These are phyloP conservation scores for Aspergillus uvarum DNA, from an alignment of 2,329 filamentous ascomycete genomes.

Conservation along the genomic window DNA sequence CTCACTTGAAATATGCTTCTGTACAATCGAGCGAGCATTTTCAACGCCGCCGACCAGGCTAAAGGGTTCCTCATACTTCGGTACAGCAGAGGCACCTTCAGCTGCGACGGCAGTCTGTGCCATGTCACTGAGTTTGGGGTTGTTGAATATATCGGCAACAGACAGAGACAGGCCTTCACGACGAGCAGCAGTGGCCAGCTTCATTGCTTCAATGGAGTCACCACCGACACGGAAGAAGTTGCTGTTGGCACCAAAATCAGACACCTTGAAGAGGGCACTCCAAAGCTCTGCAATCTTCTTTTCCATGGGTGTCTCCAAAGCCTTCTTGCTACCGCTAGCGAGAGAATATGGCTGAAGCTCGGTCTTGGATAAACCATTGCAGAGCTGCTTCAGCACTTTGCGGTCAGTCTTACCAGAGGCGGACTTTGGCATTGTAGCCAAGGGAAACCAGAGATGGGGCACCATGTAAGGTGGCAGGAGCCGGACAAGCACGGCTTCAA, in stretches of 20 bases:
- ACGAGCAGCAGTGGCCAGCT: background rate
- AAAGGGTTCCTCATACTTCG: background rate
- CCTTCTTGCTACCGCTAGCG: background rate
- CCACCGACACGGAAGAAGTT: background rate
- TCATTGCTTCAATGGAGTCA: background rate
- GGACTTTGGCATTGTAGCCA: background rate
- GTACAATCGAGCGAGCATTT: background rate
- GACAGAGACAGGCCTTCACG: background rate
- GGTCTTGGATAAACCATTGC: background rate
- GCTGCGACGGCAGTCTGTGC: background rate
- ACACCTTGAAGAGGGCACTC: background rate
- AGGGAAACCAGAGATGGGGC: background rate
- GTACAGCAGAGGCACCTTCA: background rate
- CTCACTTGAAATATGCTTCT: background rate
- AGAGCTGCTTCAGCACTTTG: background rate
- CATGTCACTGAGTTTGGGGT: background rate
- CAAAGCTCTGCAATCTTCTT: background rate
- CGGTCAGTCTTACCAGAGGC: background rate
- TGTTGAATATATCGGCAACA: background rate
- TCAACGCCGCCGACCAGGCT: background rate
- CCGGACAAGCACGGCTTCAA: background rate
- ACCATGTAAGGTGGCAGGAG: background rate
- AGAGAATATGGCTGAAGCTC: background rate
- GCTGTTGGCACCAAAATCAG: background rate
- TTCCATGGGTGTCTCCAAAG: background rate